These are phyloP conservation scores for Elaphomyces granulatus DNA, from an alignment of 495 filamentous ascomycete genomes.

Conservation along the genomic window DNA sequence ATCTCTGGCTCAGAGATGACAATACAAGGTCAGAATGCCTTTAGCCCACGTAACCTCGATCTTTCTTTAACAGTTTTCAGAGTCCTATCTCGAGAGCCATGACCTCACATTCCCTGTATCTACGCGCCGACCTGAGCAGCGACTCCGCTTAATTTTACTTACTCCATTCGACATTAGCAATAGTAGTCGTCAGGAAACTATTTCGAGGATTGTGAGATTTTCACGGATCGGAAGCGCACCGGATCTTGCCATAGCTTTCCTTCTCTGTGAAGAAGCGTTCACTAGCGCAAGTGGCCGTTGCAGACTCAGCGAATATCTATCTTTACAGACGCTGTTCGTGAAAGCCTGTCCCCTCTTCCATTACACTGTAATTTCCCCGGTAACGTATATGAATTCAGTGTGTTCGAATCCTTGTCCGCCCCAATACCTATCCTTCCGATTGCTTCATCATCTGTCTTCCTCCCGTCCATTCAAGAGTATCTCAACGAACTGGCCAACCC, in stretches of 20 bases:
- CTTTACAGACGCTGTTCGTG: slow-evolving; percentile 21
- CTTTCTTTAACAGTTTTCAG: slow-evolving; percentile 2
- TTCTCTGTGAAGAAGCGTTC: slow-evolving; percentile 25
- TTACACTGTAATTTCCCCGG: too few species aligned
- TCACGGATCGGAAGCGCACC: slow-evolving; percentile 23
- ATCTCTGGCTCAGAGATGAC: slow-evolving; percentile 15
- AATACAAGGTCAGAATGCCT: slow-evolving; percentile 34
- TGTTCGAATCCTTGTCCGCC: slow-evolving; percentile 10
- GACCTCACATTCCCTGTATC: slow-evolving; percentile 9
- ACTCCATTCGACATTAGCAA: slow-evolving; percentile 30
- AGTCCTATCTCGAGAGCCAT: not conserved
- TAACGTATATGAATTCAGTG: too few species aligned
- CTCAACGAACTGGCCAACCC: slow-evolving; percentile 7
- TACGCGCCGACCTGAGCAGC: not conserved
- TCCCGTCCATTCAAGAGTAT: slow-evolving; percentile 17
- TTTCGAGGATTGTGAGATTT: slow-evolving; percentile 35
- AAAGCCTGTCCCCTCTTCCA: too few species aligned
- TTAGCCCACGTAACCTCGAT: slow-evolving; percentile 36
- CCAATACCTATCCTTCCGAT: slow-evolving; percentile 23
- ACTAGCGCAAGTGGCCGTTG: slow-evolving; percentile 7
- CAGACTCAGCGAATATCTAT: slow-evolving; percentile 13
- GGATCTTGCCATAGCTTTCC: slow-evolving; percentile 37
- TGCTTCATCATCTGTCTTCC: slow-evolving; percentile 12
- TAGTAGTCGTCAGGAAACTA: slow-evolving; percentile 12
- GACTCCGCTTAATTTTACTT: slow-evolving; percentile 39